Conservation (phyloP, 129 eudicot genomes). For the Smallanthus sonchifolius region DNA sequence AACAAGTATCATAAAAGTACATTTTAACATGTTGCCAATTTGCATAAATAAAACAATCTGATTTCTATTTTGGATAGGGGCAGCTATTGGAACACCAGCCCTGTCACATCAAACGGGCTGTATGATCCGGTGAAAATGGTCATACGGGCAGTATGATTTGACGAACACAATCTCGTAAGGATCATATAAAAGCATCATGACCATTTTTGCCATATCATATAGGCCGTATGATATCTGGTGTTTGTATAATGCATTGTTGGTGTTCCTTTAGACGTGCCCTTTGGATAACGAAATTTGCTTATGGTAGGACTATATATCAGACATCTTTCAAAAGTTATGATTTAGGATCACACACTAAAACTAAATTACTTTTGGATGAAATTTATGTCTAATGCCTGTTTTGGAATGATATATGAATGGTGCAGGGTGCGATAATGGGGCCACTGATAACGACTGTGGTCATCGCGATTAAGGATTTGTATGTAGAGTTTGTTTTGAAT, state of each 20-base stretch:
- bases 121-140: no score
- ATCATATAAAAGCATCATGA: no score
- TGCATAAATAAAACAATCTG: background rate
- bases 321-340: background rate
- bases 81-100: no score
- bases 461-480: slow-evolving; percentile 84
- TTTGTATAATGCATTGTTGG: no score
- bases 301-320: background rate
- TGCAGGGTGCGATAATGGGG: slow-evolving; percentile 99
- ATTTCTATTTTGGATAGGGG: background rate
- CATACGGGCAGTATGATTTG: no score
- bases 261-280: background rate
- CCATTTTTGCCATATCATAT: no score
- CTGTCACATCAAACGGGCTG: no score
- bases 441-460: slow-evolving; percentile 89
- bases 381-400: background rate
- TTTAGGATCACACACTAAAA: background rate
- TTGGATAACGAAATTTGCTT: background rate
- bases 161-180: no score
- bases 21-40: background rate
- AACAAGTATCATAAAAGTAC: background rate
- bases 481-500: slow-evolving; percentile 79
- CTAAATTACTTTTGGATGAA: background rate
- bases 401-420: background rate
- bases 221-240: no score